Base-by-base conservation (phyloP, 116 monocot genomes). In the Phalaenopsis hybrid region DNA sequence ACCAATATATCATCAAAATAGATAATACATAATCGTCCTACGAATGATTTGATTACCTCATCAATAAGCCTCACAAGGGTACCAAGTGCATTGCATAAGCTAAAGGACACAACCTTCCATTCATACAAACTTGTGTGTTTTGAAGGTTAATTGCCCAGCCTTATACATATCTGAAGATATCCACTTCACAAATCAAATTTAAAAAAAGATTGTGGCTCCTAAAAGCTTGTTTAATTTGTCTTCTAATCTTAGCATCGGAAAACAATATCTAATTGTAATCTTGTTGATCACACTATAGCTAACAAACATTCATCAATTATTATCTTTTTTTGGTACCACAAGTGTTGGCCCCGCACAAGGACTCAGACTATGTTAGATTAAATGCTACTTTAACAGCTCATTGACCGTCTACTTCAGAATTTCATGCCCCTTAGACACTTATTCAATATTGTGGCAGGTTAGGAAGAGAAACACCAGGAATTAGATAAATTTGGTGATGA, bases 101-200 rank as follows among this genome's bases (percentile, higher is more conserved):
- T 23, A 68, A 80, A 80, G 3, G 65, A 46, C 21, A 68, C 67
- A 1, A 67, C 46, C 9, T 63, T n/a, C 48, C 45, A 80, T 16
- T 67, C 65, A 45, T 58, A 80, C 2, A 80, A 21, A 2, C 4
- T 28, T 45, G 0, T 44, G 18, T 1, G 10, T 68, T 4, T 46
- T 65, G 6, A 41, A 8, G 7, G 13, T 58, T 58, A 20, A 15
- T 58, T 15, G 4, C 58, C 13, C 0, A 3, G 18, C 16, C 58
- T 10, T 9, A 48, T 23, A 18, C 8, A 10, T 18, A 50, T 77
- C 20, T 67, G 65, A 20, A 44, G 79, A n/a, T 79, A 44, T 18
- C 63, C 79, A 43, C 79, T 41, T 3, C 23, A 43, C 34, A 79
- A 18, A 44, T 79, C 41, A 1, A 79, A 59, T 16, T 61, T 79